A percentile compares a stretch with the other conserved stretches of the same genome.
phyloP scores from a whole-genome alignment of 2,329 filamentous ascomycete genomes.

The Zopfia rhizophila region DNA sequence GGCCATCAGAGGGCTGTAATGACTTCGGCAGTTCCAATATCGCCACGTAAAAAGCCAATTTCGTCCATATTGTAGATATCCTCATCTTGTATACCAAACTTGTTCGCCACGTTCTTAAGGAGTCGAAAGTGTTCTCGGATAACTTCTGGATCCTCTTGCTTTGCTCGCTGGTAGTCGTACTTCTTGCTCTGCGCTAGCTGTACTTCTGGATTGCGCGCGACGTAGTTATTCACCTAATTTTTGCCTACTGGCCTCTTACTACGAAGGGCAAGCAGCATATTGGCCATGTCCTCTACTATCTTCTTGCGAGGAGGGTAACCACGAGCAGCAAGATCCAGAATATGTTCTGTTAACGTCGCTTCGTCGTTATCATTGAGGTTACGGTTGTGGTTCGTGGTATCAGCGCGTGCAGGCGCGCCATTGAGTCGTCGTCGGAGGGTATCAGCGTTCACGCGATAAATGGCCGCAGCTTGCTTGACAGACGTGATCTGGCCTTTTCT shows the following conservation, averaged over 20 bases:
- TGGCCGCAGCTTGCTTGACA: too few relatives aligned
- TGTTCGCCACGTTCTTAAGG: not conserved
- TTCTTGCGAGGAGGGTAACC: constrained; percentile 11
- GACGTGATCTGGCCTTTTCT: too few relatives aligned
- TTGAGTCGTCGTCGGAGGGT: too few relatives aligned
- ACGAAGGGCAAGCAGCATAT: not conserved
- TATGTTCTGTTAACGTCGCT: too few relatives aligned
- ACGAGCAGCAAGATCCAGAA: too few relatives aligned
- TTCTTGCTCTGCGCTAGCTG: not conserved
- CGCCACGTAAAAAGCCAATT: constrained; percentile 2
- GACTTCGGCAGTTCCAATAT: not conserved
- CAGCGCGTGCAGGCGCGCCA: too few relatives aligned
- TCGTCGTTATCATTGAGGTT: too few relatives aligned
- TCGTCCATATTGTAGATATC: constrained; percentile 10
- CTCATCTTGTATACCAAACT: not conserved
- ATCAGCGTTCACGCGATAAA: too few relatives aligned
- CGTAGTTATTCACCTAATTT: not conserved
- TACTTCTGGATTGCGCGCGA: not conserved
- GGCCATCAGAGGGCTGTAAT: not conserved
- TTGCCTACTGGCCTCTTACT: not conserved
- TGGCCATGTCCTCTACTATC: constrained; percentile 5
- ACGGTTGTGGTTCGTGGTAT: too few relatives aligned
- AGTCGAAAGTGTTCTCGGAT: not conserved
- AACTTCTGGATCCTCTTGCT: not conserved
- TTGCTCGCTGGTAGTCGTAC: not conserved